Conservation (phyloP, 1,284 basidiomycete species). For the Pseudozyma pruni region DNA sequence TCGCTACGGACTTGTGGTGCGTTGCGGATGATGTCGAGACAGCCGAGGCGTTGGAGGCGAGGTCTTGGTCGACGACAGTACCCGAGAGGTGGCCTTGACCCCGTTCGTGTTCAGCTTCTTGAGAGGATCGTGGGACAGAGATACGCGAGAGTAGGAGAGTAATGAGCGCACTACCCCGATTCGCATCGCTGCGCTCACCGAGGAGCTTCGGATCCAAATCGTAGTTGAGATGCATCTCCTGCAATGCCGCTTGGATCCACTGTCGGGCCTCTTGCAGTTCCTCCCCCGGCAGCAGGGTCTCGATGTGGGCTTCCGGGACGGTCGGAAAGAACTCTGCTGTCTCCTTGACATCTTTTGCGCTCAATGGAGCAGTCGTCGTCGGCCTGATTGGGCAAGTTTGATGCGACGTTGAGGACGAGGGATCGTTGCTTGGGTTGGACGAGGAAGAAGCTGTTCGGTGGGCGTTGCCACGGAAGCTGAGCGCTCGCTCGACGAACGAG, state of each 20-base stretch:
- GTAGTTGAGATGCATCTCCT: slow-evolving; percentile 60
- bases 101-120: slow-evolving; percentile 3
- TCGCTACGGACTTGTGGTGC: slow-evolving; percentile 6
- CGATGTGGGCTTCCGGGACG: slow-evolving; percentile 28
- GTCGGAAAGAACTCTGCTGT: slow-evolving; percentile 26
- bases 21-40: neutral
- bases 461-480: slow-evolving; percentile 36
- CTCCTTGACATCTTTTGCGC: slow-evolving; percentile 15
- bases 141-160: slow-evolving; percentile 45
- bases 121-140: neutral
- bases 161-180: slow-evolving; percentile 47
- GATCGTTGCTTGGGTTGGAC: slow-evolving; percentile 1
- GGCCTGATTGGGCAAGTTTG: neutral
- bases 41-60: neutral
- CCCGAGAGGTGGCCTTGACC: slow-evolving; percentile 36
- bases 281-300: slow-evolving; percentile 31
- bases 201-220: slow-evolving; percentile 54
- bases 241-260: slow-evolving; percentile 42
- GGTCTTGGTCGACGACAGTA: slow-evolving; percentile 9
- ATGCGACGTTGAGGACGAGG: neutral
- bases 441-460: slow-evolving; percentile 15
- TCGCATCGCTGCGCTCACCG: slow-evolving; percentile 42
- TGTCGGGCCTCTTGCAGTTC: slow-evolving; percentile 17
- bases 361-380: slow-evolving; percentile 15
- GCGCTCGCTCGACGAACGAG: slow-evolving; percentile 41